phyloP scores from a whole-genome alignment of 1,284 basidiomycete genomes.

The Golubevia sp. region DNA sequence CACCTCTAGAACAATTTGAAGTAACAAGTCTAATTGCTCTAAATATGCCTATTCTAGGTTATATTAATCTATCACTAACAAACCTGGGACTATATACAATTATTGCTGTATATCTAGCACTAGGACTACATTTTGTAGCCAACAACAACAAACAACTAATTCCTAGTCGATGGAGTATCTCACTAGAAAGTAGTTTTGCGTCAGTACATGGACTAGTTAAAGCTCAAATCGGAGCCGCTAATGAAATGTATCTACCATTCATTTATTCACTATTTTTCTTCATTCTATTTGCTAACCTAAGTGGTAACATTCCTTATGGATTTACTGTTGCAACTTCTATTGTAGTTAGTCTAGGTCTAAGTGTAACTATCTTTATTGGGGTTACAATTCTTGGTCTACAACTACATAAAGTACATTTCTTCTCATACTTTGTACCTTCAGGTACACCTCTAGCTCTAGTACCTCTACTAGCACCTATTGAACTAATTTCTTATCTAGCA shows the following conservation, averaged over 20 bases:
- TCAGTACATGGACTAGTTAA: conserved; percentile 59
- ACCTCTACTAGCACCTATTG: conserved; percentile 58
- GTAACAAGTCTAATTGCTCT: conserved; percentile 53
- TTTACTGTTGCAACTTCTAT: conserved; percentile 59
- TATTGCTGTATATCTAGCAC: conserved; percentile 53
- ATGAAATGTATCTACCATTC: conserved; percentile 61
- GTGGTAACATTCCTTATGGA: conserved; percentile 62
- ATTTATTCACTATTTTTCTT: conserved; percentile 62
- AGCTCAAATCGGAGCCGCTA: conserved; percentile 59
- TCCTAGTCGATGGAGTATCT: conserved; percentile 60
- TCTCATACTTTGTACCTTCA: conserved; percentile 59
- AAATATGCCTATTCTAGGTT: conserved; percentile 56
- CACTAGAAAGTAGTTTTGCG: conserved; percentile 62
- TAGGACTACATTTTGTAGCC: conserved; percentile 56
- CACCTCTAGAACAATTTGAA: conserved; percentile 62
- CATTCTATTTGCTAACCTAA: conserved; percentile 61
- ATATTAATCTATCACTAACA: conserved; percentile 59
- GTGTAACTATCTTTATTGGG: conserved; percentile 60
- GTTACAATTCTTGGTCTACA: conserved; percentile 61
- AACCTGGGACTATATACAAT: conserved; percentile 61
- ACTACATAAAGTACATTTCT: conserved; percentile 60
- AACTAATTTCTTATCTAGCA: conserved; percentile 59
- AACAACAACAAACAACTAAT: conserved; percentile 58
- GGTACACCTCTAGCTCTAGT: conserved; percentile 58
- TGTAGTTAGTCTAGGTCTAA: conserved; percentile 60